Evolutionary conservation across 257 asterid species (phyloP), one percentile per base, ranked within the genome.

Genomic region (Solanum piurae): DNA sequence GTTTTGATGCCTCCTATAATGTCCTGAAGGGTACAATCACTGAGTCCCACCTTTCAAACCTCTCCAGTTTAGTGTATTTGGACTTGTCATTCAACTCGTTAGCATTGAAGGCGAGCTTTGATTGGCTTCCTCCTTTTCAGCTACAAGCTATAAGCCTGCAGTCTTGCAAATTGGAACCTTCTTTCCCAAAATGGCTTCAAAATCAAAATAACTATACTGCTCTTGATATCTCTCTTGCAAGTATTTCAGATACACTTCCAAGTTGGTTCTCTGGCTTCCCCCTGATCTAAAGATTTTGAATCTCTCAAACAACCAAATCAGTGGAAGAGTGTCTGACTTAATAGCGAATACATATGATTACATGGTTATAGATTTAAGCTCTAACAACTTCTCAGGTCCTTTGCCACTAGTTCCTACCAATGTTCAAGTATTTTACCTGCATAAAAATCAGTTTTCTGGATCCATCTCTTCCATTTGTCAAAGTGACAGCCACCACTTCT

Each of bases 41-140:
- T 9, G 90, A 88, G 72, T 20, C 84, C 5, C 68, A 90, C 5
- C 21, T 91, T 13, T 60, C 84, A 16, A 86, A 75, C 25, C 89
- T 89, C 16, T 60, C 82, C 27, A 77, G 64, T 33, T 68, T 92
- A 18, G 40, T 29, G 1, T 0, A 0, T 4, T 52, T 91, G 58
- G 86, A 86, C 42, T 83, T 92, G 6, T 86, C 89, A 4, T 66
- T 16, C 49, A 90, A 92, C 83, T 44, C 83, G 7, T 38, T 89
- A 75, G 1, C 72, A 21, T 55, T 90, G 55, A 85, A 90, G n/a
- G 34, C 87, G 1, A 55, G 82, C 42, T 37, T 64, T 0, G 62
- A 72, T 20, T 90, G 93, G 92, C 14, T 20, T 58, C 92, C 93
- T 60, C 86, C 88, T 86, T 90, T 90, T 52, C 86, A 89, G 4